Base-by-base conservation (phyloP, 2,329 filamentous ascomycete genomes). In the Lasiodiplodia sp. region DNA sequence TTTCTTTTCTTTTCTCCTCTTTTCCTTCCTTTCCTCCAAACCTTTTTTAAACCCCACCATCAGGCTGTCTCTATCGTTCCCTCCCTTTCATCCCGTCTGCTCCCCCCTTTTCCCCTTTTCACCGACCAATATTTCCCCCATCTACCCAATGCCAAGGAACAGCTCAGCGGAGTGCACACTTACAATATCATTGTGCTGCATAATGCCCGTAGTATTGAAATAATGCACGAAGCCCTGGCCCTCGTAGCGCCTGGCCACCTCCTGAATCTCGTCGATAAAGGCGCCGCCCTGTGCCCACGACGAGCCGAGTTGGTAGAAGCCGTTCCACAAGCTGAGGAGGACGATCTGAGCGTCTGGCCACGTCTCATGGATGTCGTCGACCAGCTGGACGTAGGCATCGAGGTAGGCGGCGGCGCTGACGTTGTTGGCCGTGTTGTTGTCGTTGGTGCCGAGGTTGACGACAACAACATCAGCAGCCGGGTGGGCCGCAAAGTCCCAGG, bases 121-220 rank as follows among this genome's bases (percentile, higher is more conserved):
- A 28, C 28, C 28, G 28, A 28, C 28, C 28, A 28, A 34, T 8
- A 34, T 34, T 34, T 10, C 31, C 31, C 31, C 31, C 6, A 34
- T 34, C 31, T 7, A 34, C 31, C 31, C 31, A 28, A 34, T 34
- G 31, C 8, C 31, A 10, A 10, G 31, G 31, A 34, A 34, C 31
- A 8, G 31, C 2, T 34, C 31, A 10, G 31, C 31, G 7, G 31
- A 34, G 31, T 8, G 31, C 31, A 10, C 44, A 47, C 66, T 53
- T 60, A 69, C 72, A 69, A 88, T 87, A 73, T 89, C 87, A 71
- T 89, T 89, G 72, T 90, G 86, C 71, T 89, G 85, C 71, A 90
- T 74, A 55, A 90, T 86, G 0, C 87, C 87, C 11, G 83, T 86
- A 0, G 86, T 88, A 72, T 88, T 87, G 78, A 90, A 90, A 72